phyloP scores from a whole-genome alignment of 2,329 filamentous ascomycete genomes.

The Zymoseptoria brevis region DNA sequence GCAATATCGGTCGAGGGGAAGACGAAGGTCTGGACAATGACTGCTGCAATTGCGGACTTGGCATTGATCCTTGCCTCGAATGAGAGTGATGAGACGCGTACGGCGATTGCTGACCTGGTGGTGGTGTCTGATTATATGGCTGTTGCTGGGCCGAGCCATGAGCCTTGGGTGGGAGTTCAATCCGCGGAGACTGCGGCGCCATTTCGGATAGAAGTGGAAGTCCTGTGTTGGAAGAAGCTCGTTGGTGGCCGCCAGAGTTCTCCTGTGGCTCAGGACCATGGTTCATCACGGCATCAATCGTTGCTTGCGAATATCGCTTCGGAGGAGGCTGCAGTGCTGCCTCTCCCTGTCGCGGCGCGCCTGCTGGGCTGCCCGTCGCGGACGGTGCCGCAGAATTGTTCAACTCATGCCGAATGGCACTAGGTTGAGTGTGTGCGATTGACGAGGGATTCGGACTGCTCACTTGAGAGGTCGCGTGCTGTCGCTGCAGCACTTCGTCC shows the following conservation, averaged over 20 bases:
- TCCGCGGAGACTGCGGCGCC: constrained; percentile 28
- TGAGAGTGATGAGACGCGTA: constrained; percentile 28
- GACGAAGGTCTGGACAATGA: constrained; percentile 26
- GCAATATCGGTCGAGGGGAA: constrained; percentile 31
- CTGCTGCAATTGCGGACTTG: constrained; percentile 28
- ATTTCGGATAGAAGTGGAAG: constrained; percentile 30
- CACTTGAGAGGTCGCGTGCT: constrained; percentile 8
- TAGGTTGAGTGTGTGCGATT: constrained; percentile 16
- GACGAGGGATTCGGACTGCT: constrained; percentile 22
- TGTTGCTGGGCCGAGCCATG: constrained; percentile 11
- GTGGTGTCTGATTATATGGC: constrained; percentile 28
- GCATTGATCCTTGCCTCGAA: constrained; percentile 16
- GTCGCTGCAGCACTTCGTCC: constrained; percentile 36
- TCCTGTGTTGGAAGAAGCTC: constrained; percentile 25
- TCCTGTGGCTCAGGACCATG: constrained; percentile 30
- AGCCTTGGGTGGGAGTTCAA: constrained; percentile 21
- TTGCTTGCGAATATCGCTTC: constrained; percentile 25
- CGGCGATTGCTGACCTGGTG: constrained; percentile 31
- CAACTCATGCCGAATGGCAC: constrained; percentile 4
- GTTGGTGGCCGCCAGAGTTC: constrained; percentile 17
- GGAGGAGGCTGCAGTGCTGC: constrained; percentile 9
- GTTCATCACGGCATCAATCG: constrained; percentile 32
- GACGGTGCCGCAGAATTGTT: constrained; percentile 7
- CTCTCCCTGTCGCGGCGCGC: constrained; percentile 7
- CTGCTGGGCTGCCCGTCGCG: constrained; percentile 12